Conservation (phyloP, 75 land plant species). For the Pinus taeda region DNA sequence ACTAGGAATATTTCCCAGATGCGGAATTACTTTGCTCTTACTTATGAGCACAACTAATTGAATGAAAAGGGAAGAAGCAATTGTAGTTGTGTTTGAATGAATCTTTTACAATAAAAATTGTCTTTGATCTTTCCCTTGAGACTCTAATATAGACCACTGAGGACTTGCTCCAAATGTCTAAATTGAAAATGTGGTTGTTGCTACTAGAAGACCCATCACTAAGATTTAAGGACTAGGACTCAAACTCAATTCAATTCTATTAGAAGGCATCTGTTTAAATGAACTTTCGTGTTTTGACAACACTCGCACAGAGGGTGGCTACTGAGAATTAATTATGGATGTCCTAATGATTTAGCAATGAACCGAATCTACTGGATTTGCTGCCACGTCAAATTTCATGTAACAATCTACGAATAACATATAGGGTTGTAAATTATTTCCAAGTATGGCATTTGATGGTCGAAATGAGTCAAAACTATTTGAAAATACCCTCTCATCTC, state of each 20-base stretch:
- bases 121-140: constrained; percentile 4
- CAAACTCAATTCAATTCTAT: neutral
- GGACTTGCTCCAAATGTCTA: neutral
- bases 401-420: neutral
- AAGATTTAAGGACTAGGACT: neutral
- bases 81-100: neutral
- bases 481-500: neutral
- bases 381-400: neutral
- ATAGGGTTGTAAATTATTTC: neutral
- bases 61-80: neutral
- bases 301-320: neutral
- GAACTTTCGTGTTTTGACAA: neutral
- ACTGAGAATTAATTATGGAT: neutral
- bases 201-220: neutral
- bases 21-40: neutral
- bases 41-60: neutral
- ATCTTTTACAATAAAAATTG: neutral
- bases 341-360: neutral
- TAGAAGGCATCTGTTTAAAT: neutral
- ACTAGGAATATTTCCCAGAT: neutral
- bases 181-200: neutral
- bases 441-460: neutral
- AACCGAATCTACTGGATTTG: neutral
- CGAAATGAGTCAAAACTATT: constrained; percentile 3
- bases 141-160: neutral